Evolutionary conservation across 1,284 basidiomycete species (phyloP).

Genomic region (Puccinia brachypodii): DNA sequence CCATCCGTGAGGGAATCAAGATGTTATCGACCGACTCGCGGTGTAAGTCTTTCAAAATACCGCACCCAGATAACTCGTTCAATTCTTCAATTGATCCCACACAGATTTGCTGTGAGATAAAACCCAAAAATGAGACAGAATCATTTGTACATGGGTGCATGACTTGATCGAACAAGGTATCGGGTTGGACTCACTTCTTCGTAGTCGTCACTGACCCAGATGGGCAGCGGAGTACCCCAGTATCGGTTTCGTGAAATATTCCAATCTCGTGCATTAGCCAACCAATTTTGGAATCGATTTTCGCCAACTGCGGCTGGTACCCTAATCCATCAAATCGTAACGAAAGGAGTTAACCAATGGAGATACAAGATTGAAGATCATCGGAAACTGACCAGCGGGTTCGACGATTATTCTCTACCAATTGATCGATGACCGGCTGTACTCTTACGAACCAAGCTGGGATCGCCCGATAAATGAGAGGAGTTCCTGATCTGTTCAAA

Average conservation of each 20-base stretch:
- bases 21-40: conserved; percentile 93
- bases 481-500: conserved; percentile 75
- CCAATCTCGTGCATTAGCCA: conserved; percentile 97
- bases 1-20: conserved; percentile 87
- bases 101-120: conserved; percentile 68
- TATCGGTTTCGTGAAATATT: conserved; percentile 98
- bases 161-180: no score
- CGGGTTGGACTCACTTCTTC: conserved; percentile 68
- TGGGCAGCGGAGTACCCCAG: conserved; percentile 96
- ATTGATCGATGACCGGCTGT: conserved; percentile 75
- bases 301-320: conserved; percentile 89
- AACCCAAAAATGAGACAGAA: not conserved
- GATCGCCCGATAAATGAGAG: conserved; percentile 93
- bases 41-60: conserved; percentile 87
- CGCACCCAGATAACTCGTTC: conserved; percentile 80
- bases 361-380: not conserved
- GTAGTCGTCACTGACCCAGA: conserved; percentile 92
- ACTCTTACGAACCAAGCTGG: conserved; percentile 96
- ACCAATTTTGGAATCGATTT: conserved; percentile 93
- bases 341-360: not conserved
- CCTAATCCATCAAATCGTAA: conserved; percentile 59
- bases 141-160: not conserved
- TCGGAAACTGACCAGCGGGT: conserved; percentile 76
- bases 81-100: conserved; percentile 86
- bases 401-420: conserved; percentile 84